Base-by-base conservation (phyloP, 306 rosid genomes). In the Cyamopsis tetragonoloba region DNA sequence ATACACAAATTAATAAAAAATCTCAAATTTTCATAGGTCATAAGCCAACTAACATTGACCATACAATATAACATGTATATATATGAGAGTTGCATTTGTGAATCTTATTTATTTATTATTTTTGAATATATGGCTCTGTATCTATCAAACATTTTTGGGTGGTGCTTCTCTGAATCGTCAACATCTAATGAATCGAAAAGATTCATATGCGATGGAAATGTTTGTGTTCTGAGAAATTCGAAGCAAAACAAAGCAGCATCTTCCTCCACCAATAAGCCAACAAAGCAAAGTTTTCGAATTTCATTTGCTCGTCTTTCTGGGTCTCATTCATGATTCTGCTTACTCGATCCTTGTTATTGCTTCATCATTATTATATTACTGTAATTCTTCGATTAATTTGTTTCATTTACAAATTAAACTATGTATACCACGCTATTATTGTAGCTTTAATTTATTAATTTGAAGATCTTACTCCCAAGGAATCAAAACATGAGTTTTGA, bases 181-280 rank as follows among this genome's bases (percentile, higher is more conserved):
- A 1, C 81, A 8, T 11, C 71, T 4, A n/a, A 67, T 6, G 62
- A 54, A 31, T 66, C 84, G 8, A 79, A 83, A 31, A 58, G 60
- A 24, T 81, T 61, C 56, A 35, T 64, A 26, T 89, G 96, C 69
- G 71, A 85, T 22, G 91, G 89, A 4, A 78, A 87, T 71, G 86
- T 73, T 49, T 87, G 96, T 62, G 76, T 81, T 62, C 76, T 87
- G 0, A 83, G 61, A 34, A 35, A 57, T 8, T 74, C 35, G 0
- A 39, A 49, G 30, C 49, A 61, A 32, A 50, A 26, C 37, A 59
- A 6, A 30, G 0, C 58, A 23, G 34, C 10, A 39, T 3, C 64
- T 22, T n/a, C 72, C 27, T 3, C 13, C 30, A 63, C 0, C 54
- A 47, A n/a, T 22, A 72, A 72, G 42, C 53, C 15, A 38, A 72